Base-by-base conservation (phyloP, 176 grass and related monocot species). In the Stipa capillata region DNA sequence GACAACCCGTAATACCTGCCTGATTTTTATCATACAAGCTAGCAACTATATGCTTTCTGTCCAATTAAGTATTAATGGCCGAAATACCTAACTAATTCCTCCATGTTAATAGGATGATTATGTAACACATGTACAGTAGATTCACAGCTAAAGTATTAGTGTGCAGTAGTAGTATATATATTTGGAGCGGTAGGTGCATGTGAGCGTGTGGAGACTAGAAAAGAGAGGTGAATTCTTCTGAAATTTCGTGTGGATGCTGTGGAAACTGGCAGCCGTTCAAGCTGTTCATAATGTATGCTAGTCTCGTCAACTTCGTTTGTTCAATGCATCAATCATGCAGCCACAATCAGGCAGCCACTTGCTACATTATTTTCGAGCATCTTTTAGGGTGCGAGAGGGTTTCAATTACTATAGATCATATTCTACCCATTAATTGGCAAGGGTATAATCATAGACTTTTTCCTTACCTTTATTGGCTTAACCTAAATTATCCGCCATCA, bases 201-300 rank as follows among this genome's bases (percentile, higher is more conserved):
- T 4, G 12, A 57, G n/a, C n/a, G n/a, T 48, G 12, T 29, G 55
- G 29, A 40, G 40, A 60, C 3, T 1, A 27, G 5, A 55, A 42
- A 45, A 45, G n/a, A 4, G 23, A 11, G 69, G 29, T 39, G 60
- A 49, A 81, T 32, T 27, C 16, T 2, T 23, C 16, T 23, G 71
- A 34, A 73, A 81, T 73, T 85, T 36, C 68, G 36, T 66, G 12
- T 28, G 58, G 47, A 81, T 21, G 57, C 16, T 66, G 77, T 66
- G 84, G 70, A 50, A 81, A 74, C 32, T 60, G 61, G 78, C 68
- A 39, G 47, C 18, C 73, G 51, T 36, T 65, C 35, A 73, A 49
- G 64, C 71, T 18, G 54, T 82, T 40, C 35, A 33, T 12, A 72
- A 37, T 40, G 50, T 18, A 6, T 18, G 5, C 24, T 36, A 53